Base-by-base conservation (phyloP, 805 yeast species). In the Dipodascus albidus region DNA sequence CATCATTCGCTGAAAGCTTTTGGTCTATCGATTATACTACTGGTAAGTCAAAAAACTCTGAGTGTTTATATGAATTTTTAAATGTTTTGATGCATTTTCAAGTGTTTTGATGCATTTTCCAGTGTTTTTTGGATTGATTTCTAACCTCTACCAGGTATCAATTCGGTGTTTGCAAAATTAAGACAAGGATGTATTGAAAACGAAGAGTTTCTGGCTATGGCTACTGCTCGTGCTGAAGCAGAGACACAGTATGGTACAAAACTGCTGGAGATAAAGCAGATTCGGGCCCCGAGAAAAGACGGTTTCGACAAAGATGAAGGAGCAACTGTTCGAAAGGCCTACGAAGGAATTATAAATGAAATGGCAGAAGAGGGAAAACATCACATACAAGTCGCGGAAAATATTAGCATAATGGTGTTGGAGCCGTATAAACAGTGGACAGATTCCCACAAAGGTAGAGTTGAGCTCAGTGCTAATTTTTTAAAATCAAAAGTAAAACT, bases 401-500 rank as follows among this genome's bases (percentile, higher is more conserved):
- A 77, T 57, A 81, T 87, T 55, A 75, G 77, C 53, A 61, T 69
- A 1, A 69, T 79, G 65, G 91, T 87, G 0, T 63, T 85, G 51
- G 74, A 74, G 22, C 96, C 95, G 1, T 87, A 87, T 61, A 66
- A 78, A 9, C 76, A 77, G 60, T 88, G 95, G 95, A 76, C 89
- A 47, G 72, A 70, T 17, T 89, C 83, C 52, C 95, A 87, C 67
- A 76, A 76, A 52, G 78, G 78, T 59, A 70, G 95, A 49, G 75
- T 87, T 1, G 80, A 77, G 42, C 79, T 76, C 60, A 79, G 86
- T 17, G 83, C 81, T 53, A 71, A 74, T 54, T 71, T 74, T 3
- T 67, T 87, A 44, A 67, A 70, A 50, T 73, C 70, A 20, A 80
- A 79, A 58, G 73, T 79, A 48, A 76, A 75, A 59, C 71, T 68